Conservation (phyloP, 2,329 filamentous ascomycete genomes). For the Aspergillus costaricaensis region DNA sequence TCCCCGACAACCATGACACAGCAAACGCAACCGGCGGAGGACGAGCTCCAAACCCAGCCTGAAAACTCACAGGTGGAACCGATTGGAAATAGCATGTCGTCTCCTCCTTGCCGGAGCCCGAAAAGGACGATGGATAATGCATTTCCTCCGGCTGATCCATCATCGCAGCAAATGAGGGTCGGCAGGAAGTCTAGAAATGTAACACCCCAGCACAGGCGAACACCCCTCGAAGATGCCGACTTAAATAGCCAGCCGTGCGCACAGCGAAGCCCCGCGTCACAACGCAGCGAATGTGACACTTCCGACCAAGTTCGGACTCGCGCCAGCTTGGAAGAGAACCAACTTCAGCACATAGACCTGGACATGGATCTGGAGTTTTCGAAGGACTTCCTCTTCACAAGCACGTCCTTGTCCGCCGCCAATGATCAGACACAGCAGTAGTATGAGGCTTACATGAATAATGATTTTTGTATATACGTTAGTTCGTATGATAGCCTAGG, state of each 20-base stretch:
- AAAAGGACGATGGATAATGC: slow-evolving; percentile 32
- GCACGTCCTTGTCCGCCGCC: slow-evolving; percentile 31
- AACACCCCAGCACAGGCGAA: slow-evolving; percentile 19
- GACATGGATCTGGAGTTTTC: slow-evolving; percentile 40
- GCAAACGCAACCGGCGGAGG: slow-evolving; percentile 21
- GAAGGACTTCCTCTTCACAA: slow-evolving; percentile 39
- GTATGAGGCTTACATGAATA: neutral
- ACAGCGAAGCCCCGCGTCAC: slow-evolving; percentile 16
- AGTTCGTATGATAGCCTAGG: neutral
- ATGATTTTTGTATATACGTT: neutral
- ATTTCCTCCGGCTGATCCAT: slow-evolving; percentile 18
- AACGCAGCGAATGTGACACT: slow-evolving; percentile 13
- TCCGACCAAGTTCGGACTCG: slow-evolving; percentile 15
- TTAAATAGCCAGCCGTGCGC: slow-evolving; percentile 30
- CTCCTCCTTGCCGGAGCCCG: slow-evolving; percentile 25
- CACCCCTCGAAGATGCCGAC: slow-evolving; percentile 28
- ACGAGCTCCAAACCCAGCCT: slow-evolving; percentile 21
- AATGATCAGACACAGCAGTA: slow-evolving; percentile 16
- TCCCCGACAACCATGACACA: slow-evolving; percentile 14
- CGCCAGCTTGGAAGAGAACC: slow-evolving; percentile 22
- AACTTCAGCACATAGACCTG: slow-evolving; percentile 32
- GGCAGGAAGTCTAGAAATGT: slow-evolving; percentile 13
- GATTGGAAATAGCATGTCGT: slow-evolving; percentile 24
- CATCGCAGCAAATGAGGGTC: slow-evolving; percentile 8
- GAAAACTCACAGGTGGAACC: slow-evolving; percentile 21